phyloP scores from a whole-genome alignment of 768 basidiomycete species.

The Termitomyces sp. region DNA sequence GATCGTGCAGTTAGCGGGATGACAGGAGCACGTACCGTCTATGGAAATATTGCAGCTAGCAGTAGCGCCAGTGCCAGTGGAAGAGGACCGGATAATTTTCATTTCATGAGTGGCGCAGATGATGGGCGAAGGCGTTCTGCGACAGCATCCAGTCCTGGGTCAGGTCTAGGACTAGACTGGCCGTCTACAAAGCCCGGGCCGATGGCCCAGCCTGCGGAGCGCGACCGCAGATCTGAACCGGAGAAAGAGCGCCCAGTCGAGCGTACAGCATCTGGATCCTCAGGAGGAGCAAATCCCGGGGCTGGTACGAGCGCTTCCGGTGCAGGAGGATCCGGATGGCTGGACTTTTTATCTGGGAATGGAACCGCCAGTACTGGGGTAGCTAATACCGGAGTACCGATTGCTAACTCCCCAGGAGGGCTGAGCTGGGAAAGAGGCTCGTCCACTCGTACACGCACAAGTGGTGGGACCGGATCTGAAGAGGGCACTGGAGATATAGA shows the following conservation, averaged over 20 bases:
- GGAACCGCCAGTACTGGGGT: not conserved
- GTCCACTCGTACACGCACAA: not conserved
- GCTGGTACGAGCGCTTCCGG: not conserved
- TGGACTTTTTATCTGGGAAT: slow-evolving; percentile 10
- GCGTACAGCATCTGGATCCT: slow-evolving; percentile 2
- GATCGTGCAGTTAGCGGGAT: slow-evolving; percentile 1
- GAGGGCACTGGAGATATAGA: slow-evolving; percentile 2
- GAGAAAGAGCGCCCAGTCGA: not conserved
- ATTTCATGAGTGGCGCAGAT: not conserved
- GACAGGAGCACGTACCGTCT: not conserved
- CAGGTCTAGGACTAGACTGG: slow-evolving; percentile 2
- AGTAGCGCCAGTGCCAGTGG: not conserved
- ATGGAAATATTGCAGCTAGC: slow-evolving; percentile 2
- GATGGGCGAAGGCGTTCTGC: slow-evolving; percentile 5
- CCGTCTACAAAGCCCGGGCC: slow-evolving; percentile 1
- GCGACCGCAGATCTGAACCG: not conserved
- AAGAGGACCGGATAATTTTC: not conserved
- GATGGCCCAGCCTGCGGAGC: not conserved
- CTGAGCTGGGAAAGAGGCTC: slow-evolving; percentile 8
- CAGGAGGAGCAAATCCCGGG: not conserved
- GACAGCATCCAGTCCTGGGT: not conserved
- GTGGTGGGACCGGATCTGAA: not conserved
- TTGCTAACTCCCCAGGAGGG: not conserved
- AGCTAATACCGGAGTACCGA: not conserved
- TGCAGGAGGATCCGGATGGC: slow-evolving; percentile 4